phyloP scores from a whole-genome alignment of 2,329 filamentous ascomycete genomes.

The Microdochium paspali region DNA sequence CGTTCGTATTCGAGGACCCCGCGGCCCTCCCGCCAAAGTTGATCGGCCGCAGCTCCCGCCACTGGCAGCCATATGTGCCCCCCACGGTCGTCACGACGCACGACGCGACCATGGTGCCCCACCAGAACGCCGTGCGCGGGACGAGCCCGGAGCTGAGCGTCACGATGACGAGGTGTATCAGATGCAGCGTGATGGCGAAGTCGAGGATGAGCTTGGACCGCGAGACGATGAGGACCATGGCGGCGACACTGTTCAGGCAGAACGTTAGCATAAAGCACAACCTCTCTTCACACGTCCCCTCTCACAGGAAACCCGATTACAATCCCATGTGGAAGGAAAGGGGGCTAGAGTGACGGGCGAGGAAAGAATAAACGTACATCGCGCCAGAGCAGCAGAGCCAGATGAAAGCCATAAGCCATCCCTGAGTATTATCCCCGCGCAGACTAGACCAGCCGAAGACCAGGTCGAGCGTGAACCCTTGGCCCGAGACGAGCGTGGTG shows the following conservation, averaged over 20 bases:
- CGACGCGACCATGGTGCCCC: constrained; percentile 49
- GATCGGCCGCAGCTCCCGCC: constrained; percentile 81
- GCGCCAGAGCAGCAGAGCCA: constrained; percentile 45
- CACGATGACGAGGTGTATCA: constrained; percentile 69
- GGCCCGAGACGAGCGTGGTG: constrained; percentile 48
- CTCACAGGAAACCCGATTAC: too few species aligned
- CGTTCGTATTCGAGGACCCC: constrained; percentile 22
- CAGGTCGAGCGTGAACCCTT: constrained; percentile 40
- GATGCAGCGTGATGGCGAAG: constrained; percentile 83
- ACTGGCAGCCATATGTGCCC: constrained; percentile 85
- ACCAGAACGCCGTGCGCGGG: constrained; percentile 79
- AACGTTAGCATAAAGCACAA: not conserved
- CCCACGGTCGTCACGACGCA: constrained; percentile 41
- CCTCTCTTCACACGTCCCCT: too few species aligned
- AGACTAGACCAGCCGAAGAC: constrained; percentile 50
- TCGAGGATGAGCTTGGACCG: constrained; percentile 92
- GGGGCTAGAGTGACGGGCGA: too few species aligned
- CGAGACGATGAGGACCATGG: constrained; percentile 73
- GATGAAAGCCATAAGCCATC: constrained; percentile 49
- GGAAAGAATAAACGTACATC: constrained; percentile 29
- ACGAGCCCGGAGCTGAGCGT: constrained; percentile 69
- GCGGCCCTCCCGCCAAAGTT: constrained; percentile 61
- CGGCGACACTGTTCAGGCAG: constrained; percentile 54
- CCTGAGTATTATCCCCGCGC: constrained; percentile 51
- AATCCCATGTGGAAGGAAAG: too few species aligned